Base-by-base conservation (phyloP, 257 asterid species). In the Coffea eugenioides region DNA sequence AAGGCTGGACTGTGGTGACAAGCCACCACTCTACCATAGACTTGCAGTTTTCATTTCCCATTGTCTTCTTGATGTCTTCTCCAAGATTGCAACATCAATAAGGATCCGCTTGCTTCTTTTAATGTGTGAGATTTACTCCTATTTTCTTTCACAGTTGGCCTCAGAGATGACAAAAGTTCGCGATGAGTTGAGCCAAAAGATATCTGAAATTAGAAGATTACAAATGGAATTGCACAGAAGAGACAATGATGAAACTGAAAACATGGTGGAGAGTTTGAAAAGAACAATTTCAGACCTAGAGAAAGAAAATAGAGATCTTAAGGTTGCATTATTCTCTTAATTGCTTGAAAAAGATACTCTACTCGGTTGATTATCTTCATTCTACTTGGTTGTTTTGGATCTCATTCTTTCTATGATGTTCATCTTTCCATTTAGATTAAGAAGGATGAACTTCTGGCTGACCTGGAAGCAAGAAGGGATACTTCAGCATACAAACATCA, bases 361-460 rank as follows among this genome's bases (percentile, higher is more conserved):
- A 59, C 18, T 41, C 3, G 21, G 27, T 23, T 76, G 39, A 25
- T 31, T 25, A 34, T 52, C 27, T n/a, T n/a, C 18, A 48, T 45
- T 45, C 34, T 67, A 27, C 41, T 34, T 69, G 49, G 46, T 64
- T 66, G 54, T 77, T 43, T 70, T 72, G 76, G 80, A 78, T 76
- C 78, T 83, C 78, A 80, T 59, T 70, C 48, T 45, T 18, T 20
- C 23, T 82, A 10, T 61, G 13, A 65, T 16, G 31, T 72, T 61
- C n/a, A 41, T 80, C 80, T 87, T 86, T 83, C 84, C 77, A 82
- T 88, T 82, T 90, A 93, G 99, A 87, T 82, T 80, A 95, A 92
- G 88, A 95, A 88, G 73, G 94, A 86, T 79, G 93, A 90, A 76
- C 74, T 88, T 74, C 92, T 88, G 85, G 92, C 92, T 78, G 89